Base-by-base conservation (phyloP, 2,329 filamentous ascomycete genomes). In the Dothistroma septosporum region DNA sequence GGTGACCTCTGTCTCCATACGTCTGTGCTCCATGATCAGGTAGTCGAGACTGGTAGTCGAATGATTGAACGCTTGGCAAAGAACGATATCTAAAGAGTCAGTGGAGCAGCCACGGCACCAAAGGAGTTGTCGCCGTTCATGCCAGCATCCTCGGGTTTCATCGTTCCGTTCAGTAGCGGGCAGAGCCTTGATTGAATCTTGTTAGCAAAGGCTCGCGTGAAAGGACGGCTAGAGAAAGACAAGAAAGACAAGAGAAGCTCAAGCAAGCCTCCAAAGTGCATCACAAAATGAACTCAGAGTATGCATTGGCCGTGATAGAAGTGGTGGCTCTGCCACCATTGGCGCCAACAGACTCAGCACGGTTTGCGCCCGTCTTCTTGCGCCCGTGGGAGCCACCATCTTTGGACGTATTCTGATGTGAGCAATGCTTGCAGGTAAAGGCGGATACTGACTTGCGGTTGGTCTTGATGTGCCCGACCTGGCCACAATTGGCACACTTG, bases 401-500 rank as follows among this genome's bases (percentile, higher is more conserved):
- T 33, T 53, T 61, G 48, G 57, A 56, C 32, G 59, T 60, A 33
- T 57, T 44, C 16, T 56, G 37, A 12, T 19, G 41, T 21, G 54
- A 57, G 58, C 65, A 67, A 57, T 55, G 50, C 54, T 48, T 31
- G 58, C 68, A 69, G 66, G 68, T 57, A 32, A 66, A 73, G 41
- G 66, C 53, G 53, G 64, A 66, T 68, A 76, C 82, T 78, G 85
- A 94, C 91, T 97, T 97, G 80, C 97, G 96, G 81, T 97, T 97
- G 53, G 93, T 97, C 78, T 97, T 97, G 81, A 99, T 99, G 73
- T 99, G 94, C 33, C 94, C 94, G 58, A 96, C 89, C 75, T 94
- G 90, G 55, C 94, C 94, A 78, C 94, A 99, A 76, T 97, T 97
- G 67, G 94, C 94, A 78, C 94, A 99, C 79, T 97, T 97, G 70